Conservation (phyloP, 495 filamentous ascomycete genomes). For the Melanomma pulvis-pyrius region DNA sequence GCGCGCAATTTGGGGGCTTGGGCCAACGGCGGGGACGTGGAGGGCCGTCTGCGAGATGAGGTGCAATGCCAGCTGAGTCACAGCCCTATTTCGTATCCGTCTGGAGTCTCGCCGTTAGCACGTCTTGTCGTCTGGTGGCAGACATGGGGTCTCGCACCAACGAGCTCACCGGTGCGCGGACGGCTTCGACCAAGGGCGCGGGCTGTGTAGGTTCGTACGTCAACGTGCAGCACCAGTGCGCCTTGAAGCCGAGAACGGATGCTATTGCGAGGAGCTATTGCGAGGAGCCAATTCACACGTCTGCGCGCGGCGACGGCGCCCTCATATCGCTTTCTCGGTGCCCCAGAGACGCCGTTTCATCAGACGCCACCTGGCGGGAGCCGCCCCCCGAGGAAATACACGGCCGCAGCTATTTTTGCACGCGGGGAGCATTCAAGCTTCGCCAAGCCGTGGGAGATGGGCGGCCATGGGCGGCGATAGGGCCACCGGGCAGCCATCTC, state of each 20-base stretch:
- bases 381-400: not conserved
- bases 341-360: conserved; percentile 13
- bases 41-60: conserved; percentile 11
- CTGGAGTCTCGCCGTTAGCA: too few species aligned
- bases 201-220: conserved; percentile 31
- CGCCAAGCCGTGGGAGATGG: conserved; percentile 12
- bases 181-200: not conserved
- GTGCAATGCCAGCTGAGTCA: conserved; percentile 31
- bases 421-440: conserved; percentile 17
- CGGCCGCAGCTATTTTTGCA: conserved; percentile 23
- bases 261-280: conserved; percentile 12
- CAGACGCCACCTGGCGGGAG: conserved; percentile 4
- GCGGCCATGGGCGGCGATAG: not conserved
- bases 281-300: conserved; percentile 11
- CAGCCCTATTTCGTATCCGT: conserved; percentile 28
- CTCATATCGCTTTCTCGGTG: too few species aligned
- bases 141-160: too few species aligned
- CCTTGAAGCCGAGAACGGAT: conserved; percentile 14
- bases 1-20: conserved; percentile 34
- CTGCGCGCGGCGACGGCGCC: too few species aligned
- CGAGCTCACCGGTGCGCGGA: conserved; percentile 19
- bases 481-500: conserved; percentile 4
- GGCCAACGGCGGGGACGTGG: conserved; percentile 23
- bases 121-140: not conserved
- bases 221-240: conserved; percentile 28